phyloP scores from a whole-genome alignment of 805 yeast genomes.

The Candida patagonica region DNA sequence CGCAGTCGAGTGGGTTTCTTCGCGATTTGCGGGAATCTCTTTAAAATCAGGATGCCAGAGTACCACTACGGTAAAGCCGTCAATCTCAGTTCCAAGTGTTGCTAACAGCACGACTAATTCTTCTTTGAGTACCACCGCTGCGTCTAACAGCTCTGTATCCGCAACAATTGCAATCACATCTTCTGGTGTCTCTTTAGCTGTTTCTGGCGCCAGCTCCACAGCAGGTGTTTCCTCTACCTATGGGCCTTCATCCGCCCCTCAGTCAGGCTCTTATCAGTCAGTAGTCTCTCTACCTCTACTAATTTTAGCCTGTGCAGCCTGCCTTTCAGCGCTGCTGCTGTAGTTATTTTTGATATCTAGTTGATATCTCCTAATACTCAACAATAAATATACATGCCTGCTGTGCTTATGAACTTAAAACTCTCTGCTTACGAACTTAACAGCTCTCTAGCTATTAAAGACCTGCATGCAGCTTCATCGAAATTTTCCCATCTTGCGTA shows the following conservation, averaged over 20 bases:
- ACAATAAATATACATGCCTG: no score
- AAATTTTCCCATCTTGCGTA: constrained; percentile 85
- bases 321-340: neutral
- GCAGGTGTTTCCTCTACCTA: neutral
- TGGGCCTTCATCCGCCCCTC: neutral
- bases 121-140: constrained; percentile 5
- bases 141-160: constrained; percentile 3
- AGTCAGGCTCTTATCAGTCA: neutral
- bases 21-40: constrained; percentile 6
- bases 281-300: no score
- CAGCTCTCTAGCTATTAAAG: constrained; percentile 7
- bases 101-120: constrained; percentile 2
- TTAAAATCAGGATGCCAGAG: constrained; percentile 10
- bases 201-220: neutral
- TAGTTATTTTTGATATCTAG: neutral
- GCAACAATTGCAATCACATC: neutral
- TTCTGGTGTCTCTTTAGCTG: neutral
- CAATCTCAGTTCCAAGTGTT: constrained; percentile 4
- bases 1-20: constrained; percentile 12
- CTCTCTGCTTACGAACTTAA: constrained; percentile 5
- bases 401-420: no score
- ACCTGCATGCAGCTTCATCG: constrained; percentile 36
- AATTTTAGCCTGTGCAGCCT: no score
- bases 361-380: no score
- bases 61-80: constrained; percentile 7